Evolutionary conservation across 495 filamentous ascomycete genomes (phyloP).

Genomic region (Massariosphaeria phaeospora): DNA sequence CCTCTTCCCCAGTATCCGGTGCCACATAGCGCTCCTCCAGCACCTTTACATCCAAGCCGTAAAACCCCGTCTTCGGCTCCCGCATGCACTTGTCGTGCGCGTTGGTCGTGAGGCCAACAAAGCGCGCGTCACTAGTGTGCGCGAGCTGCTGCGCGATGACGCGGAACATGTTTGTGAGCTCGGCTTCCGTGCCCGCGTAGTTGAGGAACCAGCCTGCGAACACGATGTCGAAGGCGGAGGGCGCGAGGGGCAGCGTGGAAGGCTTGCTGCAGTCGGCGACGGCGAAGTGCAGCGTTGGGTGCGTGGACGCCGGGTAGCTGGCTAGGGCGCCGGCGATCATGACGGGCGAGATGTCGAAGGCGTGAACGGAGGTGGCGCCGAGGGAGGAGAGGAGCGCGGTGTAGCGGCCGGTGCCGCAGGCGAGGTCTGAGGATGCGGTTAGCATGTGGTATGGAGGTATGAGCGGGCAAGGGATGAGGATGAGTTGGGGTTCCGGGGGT

Average conservation of each 20-base stretch:
- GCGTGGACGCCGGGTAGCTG: constrained; percentile 3
- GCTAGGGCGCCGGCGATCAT: constrained; percentile 21
- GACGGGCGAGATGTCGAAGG: constrained; percentile 25
- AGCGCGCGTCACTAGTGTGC: constrained; percentile 9
- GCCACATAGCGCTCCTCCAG: constrained; percentile 8
- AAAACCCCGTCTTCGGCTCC: constrained; percentile 11
- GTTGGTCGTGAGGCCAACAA: constrained; percentile 26
- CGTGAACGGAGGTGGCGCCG: constrained; percentile 17
- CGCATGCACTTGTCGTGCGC: constrained; percentile 5
- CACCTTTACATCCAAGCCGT: constrained; percentile 13
- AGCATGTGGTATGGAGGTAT: neutral
- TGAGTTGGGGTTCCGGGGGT: too few species aligned
- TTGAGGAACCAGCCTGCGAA: constrained; percentile 32
- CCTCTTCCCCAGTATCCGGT: neutral
- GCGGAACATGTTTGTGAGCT: constrained; percentile 16
- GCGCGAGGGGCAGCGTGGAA: neutral
- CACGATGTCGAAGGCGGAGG: constrained; percentile 22
- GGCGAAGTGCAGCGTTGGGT: constrained; percentile 15
- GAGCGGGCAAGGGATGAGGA: neutral
- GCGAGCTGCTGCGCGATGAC: constrained; percentile 15
- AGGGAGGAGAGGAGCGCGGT: constrained; percentile 12
- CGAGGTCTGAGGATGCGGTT: constrained; percentile 14
- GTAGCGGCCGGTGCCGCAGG: constrained; percentile 27
- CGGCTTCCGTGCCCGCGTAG: constrained; percentile 17
- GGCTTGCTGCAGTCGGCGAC: constrained; percentile 28